Evolutionary conservation across 805 yeast species (phyloP), one percentile per base, ranked within the genome.

Genomic region (Teunomyces aglyptinius): DNA sequence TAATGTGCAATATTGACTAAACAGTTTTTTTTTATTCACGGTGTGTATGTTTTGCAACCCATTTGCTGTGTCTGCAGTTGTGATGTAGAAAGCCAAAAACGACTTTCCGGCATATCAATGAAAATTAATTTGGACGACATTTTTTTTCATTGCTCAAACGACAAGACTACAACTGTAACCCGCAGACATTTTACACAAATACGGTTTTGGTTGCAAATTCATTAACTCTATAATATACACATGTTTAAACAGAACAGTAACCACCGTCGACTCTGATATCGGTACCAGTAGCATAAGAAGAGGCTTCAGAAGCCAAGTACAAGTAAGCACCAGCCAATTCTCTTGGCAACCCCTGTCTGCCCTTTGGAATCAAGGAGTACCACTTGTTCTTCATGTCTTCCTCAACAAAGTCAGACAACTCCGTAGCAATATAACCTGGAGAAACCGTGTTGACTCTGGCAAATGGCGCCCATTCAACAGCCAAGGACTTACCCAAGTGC

Each of bases 361-460:
- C 94, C 71, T 82, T 58, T 48, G 95, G 94, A 80, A 65, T 71
- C 60, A 70, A 59, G 32, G 60, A 54, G 61, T 62, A 69, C 77
- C 77, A 73, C 44, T 53, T 60, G 44, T 57, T 52, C 60, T 68
- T 71, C 51, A 62, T 52, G 31, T 67, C 68, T 2, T 56, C 60
- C 19, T 65, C 63, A 28, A 61, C 71, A 51, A 72, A 72, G 49
- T 64, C 68, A 8, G 70, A 59, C 49, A 88, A 75, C 51, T 84
- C 89, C 6, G 95, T 86, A 49, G 77, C 78, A 50, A 87, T 85
- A 71, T 89, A 88, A n/a, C 96, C 96, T 18, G 96, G 96, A 12
- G 89, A 82, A 26, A 88, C 78, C 24, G 87, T 73, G 71, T 88
- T 88, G 48, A 84, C 92, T 54, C 96, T 78, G n/a, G 92, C 95